Percentiles rank a stretch among this genome's conserved stretches.
Evolutionary conservation across 768 basidiomycete species (phyloP).

Genomic region (Mycena crocata): DNA sequence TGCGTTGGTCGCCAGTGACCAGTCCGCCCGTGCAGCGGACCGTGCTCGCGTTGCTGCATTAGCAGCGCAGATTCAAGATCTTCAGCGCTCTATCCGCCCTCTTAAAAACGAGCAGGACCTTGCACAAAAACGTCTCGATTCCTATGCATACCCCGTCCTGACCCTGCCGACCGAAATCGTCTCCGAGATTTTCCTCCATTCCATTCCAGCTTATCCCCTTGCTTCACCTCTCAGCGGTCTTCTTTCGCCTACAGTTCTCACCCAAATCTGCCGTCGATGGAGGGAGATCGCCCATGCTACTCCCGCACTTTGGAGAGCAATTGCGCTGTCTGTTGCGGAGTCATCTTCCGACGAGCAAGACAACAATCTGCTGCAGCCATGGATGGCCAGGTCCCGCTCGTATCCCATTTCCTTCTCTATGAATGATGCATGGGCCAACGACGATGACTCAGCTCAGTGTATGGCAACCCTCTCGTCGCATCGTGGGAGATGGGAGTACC

Average conservation of each 20-base stretch:
- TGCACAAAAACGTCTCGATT: slow-evolving; percentile 1
- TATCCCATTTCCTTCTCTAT: not conserved
- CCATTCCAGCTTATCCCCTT: too few relatives aligned
- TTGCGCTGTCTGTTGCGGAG: not conserved
- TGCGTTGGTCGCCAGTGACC: too few relatives aligned
- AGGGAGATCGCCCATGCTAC: too few relatives aligned
- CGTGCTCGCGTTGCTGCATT: not conserved
- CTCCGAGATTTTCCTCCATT: too few relatives aligned
- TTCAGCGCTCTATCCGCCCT: not conserved
- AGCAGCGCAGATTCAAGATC: not conserved
- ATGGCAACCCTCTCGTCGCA: too few relatives aligned
- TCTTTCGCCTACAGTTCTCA: slow-evolving; percentile 1
- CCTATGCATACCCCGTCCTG: slow-evolving; percentile 5
- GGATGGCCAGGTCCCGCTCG: not conserved
- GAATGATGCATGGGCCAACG: too few relatives aligned
- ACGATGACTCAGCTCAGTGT: too few relatives aligned
- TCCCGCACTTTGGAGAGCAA: too few relatives aligned
- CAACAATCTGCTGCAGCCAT: not conserved
- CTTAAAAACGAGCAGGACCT: slow-evolving; percentile 1
- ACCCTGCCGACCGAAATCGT: too few relatives aligned
- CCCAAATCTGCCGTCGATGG: not conserved
- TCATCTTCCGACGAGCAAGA: not conserved
- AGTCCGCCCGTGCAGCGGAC: too few relatives aligned
- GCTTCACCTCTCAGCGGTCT: not conserved
- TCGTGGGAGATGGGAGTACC: too few relatives aligned